These are phyloP conservation scores for Diaporthe sp. DNA, from an alignment of 2,329 filamentous ascomycete species.

Conservation along the genomic window DNA sequence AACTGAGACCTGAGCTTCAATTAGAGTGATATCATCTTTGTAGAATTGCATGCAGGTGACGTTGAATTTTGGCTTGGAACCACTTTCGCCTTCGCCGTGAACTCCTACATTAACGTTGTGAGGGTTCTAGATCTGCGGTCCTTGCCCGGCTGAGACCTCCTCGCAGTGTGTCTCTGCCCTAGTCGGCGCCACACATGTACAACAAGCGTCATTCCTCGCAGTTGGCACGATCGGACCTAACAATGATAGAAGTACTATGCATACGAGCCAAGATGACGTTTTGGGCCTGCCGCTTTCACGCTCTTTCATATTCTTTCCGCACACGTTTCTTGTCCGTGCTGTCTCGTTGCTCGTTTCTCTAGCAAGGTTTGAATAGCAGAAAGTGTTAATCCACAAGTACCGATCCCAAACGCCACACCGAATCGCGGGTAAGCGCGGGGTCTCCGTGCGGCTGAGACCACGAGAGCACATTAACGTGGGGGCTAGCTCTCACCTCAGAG, in stretches of 20 bases:
- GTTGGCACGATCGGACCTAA: not conserved
- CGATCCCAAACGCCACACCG: not conserved
- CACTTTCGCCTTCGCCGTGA: not conserved
- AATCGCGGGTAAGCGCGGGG: not conserved
- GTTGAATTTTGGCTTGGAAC: not conserved
- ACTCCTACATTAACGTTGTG: not conserved
- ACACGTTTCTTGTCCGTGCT: not conserved
- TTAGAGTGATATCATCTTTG: not conserved
- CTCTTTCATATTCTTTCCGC: not conserved
- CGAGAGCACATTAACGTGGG: not conserved
- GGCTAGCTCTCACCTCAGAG: not conserved
- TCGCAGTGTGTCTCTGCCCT: not conserved
- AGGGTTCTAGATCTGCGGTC: not conserved
- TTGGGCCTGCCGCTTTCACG: not conserved
- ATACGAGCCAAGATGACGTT: not conserved
- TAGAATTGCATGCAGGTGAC: not conserved
- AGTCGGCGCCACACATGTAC: not conserved
- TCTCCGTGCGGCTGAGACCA: not conserved
- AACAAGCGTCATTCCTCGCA: not conserved
- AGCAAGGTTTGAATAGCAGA: not conserved
- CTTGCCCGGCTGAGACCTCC: too few species aligned
- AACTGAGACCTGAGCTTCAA: not conserved
- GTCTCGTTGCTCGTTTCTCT: not conserved
- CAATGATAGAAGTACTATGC: not conserved
- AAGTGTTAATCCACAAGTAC: not conserved